Conservation (phyloP, 2,329 filamentous ascomycete genomes). For the Aquanectria penicillioides region DNA sequence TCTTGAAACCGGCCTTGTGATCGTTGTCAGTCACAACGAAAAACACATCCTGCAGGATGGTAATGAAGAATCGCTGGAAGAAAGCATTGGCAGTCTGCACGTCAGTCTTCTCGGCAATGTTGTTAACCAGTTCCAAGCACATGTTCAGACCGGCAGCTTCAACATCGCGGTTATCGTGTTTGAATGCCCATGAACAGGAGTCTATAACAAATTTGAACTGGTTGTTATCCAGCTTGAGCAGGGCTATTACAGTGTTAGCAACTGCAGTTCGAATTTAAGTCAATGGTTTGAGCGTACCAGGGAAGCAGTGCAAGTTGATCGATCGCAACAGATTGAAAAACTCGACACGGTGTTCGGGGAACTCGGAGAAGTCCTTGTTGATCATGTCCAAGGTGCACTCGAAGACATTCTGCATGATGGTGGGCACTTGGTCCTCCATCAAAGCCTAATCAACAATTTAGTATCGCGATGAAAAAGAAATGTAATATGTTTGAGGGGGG, state of each 20-base stretch:
- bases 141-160: conserved; percentile 97
- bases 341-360: conserved; percentile 98
- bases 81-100: conserved; percentile 88
- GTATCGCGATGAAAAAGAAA: not conserved
- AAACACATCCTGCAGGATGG: conserved; percentile 97
- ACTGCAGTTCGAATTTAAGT: not conserved
- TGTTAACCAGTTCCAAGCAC: conserved; percentile 97
- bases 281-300: conserved; percentile 57
- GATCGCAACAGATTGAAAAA: conserved; percentile 97
- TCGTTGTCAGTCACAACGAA: conserved; percentile 97
- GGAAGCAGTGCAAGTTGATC: conserved; percentile 98
- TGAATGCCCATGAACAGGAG: conserved; percentile 99
- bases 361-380: conserved; percentile 99
- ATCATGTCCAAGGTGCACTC: conserved; percentile 99
- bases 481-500: conserved; percentile 42
- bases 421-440: conserved; percentile 98
- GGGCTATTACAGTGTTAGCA: conserved; percentile 55
- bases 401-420: conserved; percentile 98
- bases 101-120: conserved; percentile 95
- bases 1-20: conserved; percentile 99
- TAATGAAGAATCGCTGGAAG: conserved; percentile 97
- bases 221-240: conserved; percentile 92
- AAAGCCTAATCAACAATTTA: conserved; percentile 67
- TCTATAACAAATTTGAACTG: conserved; percentile 99
- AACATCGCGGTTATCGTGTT: conserved; percentile 98